phyloP scores from a whole-genome alignment of 169 alveolate genomes.

The Plasmodium berghei region DNA sequence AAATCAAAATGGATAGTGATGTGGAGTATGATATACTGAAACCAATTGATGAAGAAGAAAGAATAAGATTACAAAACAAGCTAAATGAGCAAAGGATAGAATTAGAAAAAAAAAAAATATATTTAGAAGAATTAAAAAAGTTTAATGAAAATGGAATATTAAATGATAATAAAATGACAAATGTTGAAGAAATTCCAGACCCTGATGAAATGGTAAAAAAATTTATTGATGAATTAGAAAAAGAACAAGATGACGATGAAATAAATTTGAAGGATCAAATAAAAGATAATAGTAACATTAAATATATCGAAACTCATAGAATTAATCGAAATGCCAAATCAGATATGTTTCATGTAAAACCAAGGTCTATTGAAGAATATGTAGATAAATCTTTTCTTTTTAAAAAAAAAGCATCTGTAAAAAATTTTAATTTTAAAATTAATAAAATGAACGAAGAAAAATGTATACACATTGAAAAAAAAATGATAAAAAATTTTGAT shows the following conservation, averaged over 20 bases:
- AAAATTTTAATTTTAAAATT: slow-evolving; percentile 56
- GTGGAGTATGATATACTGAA: slow-evolving; percentile 16
- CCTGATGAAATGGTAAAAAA: slow-evolving; percentile 56
- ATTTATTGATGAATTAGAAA: slow-evolving; percentile 47
- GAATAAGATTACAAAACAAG: slow-evolving; percentile 45
- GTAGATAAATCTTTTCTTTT: slow-evolving; percentile 39
- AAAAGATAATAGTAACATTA: slow-evolving; percentile 1
- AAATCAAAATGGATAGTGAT: slow-evolving; percentile 8
- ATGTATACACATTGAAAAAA: slow-evolving; percentile 23
- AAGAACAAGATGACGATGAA: slow-evolving; percentile 2
- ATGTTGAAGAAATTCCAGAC: slow-evolving; percentile 40
- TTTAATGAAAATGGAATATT: neutral
- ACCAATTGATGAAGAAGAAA: slow-evolving; percentile 67
- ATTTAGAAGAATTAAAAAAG: slow-evolving; percentile 51
- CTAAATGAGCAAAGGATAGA: slow-evolving; percentile 55
- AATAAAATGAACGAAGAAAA: slow-evolving; percentile 14
- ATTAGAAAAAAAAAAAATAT: slow-evolving; percentile 59
- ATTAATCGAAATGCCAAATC: neutral
- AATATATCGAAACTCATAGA: neutral
- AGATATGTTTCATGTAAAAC: neutral
- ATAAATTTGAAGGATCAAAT: slow-evolving; percentile 1
- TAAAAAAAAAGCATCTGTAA: slow-evolving; percentile 30
- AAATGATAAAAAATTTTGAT: slow-evolving; percentile 25
- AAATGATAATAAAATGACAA: neutral
- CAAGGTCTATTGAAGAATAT: slow-evolving; percentile 37